A percentile compares a stretch with the other conserved stretches of the same genome.
Conservation (phyloP, 768 basidiomycete genomes). For the Heimioporus sp. region DNA sequence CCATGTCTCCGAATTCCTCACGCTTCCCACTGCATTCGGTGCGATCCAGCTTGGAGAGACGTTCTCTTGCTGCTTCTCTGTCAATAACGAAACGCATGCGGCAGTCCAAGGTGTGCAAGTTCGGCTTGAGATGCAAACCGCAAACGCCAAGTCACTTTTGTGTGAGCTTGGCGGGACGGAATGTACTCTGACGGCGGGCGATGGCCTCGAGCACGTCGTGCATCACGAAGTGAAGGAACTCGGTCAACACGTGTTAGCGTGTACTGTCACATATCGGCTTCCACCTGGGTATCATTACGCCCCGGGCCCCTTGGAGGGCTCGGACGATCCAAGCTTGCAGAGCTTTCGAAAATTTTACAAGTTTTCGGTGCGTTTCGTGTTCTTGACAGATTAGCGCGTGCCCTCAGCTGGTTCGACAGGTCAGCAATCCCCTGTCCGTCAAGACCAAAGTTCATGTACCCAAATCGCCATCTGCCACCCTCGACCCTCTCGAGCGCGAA, state of each 20-base stretch:
- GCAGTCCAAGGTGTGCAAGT: constrained; percentile 63
- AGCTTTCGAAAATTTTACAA: constrained; percentile 90
- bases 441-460: constrained; percentile 90
- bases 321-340: constrained; percentile 54
- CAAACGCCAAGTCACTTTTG: constrained; percentile 58
- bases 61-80: constrained; percentile 76
- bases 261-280: constrained; percentile 79
- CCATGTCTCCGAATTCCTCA: constrained; percentile 74
- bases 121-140: constrained; percentile 85
- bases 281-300: constrained; percentile 54
- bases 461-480: constrained; percentile 66
- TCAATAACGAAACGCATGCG: constrained; percentile 73
- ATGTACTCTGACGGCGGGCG: constrained; percentile 48
- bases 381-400: not conserved
- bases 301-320: constrained; percentile 47
- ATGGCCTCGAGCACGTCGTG: constrained; percentile 65
- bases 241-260: constrained; percentile 86
- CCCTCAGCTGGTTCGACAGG: constrained; percentile 42
- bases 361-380: constrained; percentile 63
- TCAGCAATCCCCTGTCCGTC: constrained; percentile 91
- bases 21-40: constrained; percentile 81
- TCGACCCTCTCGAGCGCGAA: constrained; percentile 64
- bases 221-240: constrained; percentile 93
- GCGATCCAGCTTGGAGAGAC: constrained; percentile 88
- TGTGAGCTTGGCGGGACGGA: constrained; percentile 61